Conservation (phyloP, 345 rosid genomes). For the Combretum micranthum region DNA sequence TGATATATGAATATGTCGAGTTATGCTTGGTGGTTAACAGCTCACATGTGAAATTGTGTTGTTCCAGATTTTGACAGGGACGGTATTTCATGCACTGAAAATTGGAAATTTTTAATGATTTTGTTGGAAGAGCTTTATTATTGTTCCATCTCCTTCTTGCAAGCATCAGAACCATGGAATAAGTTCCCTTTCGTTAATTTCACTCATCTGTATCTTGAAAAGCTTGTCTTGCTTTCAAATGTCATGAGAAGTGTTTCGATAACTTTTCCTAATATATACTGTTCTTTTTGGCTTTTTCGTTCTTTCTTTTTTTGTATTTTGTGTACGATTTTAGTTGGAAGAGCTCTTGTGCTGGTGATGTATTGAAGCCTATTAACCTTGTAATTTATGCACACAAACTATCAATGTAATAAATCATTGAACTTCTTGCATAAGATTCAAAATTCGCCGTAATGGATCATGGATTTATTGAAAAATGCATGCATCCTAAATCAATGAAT, state of each 20-base stretch:
- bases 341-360: too few species aligned
- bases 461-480: too few species aligned
- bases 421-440: too few species aligned
- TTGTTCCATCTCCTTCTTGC: conserved; percentile 18
- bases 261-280: background rate
- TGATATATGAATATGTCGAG: conserved; percentile 37
- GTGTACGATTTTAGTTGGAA: background rate
- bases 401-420: too few species aligned
- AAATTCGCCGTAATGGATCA: too few species aligned
- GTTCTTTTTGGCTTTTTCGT: background rate
- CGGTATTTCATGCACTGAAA: conserved; percentile 28
- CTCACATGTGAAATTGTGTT: conserved; percentile 33
- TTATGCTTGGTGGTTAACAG: conserved; percentile 55
- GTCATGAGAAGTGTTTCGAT: conserved; percentile 5
- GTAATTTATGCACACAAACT: too few species aligned
- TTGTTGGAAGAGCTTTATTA: conserved; percentile 23
- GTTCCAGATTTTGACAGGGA: conserved; percentile 49
- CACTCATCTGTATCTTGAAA: conserved; percentile 34
- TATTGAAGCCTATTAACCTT: too few species aligned
- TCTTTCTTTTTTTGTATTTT: background rate
- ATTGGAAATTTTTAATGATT: conserved; percentile 24
- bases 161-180: conserved; percentile 40
- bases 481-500: too few species aligned
- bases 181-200: conserved; percentile 46
- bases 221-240: conserved; percentile 35